Base-by-base conservation (phyloP, 306 rosid genomes). In the Trifolium pratense region DNA sequence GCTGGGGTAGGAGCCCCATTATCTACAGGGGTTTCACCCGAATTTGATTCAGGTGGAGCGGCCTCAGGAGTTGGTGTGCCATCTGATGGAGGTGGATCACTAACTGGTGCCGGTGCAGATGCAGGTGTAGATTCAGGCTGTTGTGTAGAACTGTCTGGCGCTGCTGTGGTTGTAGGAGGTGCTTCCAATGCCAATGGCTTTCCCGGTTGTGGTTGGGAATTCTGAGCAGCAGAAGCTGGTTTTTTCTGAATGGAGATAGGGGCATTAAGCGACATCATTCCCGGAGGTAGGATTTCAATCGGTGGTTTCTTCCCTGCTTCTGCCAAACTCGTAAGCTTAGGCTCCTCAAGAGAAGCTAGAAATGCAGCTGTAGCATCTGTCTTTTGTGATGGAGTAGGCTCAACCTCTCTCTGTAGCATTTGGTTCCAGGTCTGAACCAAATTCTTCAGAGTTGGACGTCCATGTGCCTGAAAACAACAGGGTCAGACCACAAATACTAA, bases 291-390 rank as follows among this genome's bases (percentile, higher is more conserved):
- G 78, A 91, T 91, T 84, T 95, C 97, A 31, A 95, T 95, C 1
- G 97, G 92, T 3, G 92, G 97, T 72, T 95, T 91, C 90, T 90
- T 95, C 80, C 92, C 92, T 23, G 97, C 97, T 4, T 95, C 99
- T 62, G 90, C 93, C 85, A 95, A 82, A 81, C 96, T 95, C 6
- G 97, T 88, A 73, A 91, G 97, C 81, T 95, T 95, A 11, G 99
- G 97, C 81, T 85, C 99, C 84, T 89, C 97, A 9, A 95, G 89
- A 56, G 99, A 95, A 69, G 97, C 93, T 61, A 91, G 67, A 83
- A 95, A 95, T 11, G 99, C 96, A 53, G 93, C 88, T 25, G 99
- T 80, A 69, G 97, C 99, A 60, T 94, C 99, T 9, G 90, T 88
- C 80, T 90, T 88, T 63, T 81, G 82, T 0, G 88, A 64, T 55